Evolutionary conservation across 208 protist genomes (phyloP), one percentile per base, ranked within the genome.

Genomic region (Acanthamoeba rhysodes): DNA sequence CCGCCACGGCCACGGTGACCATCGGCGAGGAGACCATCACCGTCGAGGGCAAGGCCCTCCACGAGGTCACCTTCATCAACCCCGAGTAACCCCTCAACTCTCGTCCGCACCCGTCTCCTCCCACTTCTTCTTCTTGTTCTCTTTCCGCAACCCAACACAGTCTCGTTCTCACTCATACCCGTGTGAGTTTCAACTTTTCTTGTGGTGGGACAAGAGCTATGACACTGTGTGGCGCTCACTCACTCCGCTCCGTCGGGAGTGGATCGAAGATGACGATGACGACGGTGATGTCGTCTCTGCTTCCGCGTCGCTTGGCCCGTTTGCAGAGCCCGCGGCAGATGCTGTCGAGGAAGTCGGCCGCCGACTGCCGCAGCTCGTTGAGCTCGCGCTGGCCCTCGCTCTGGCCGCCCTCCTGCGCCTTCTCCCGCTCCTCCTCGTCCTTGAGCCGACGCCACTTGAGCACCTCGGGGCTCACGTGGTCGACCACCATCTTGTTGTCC

Each of bases 51-150:
- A 24, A 93, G 64, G 87, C 87, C 7, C 64, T 93, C 41, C 87
- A 93, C 87, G 87, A 93, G 87, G 87, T 93, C 45, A 93, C 87
- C 87, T 93, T 93, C 37, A 62, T 93, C 55, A 93, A 93, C 62
- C 87, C 87, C 34, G 87, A 93, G 64, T 93, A 93, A 93, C 5
- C 74, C 41, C 29, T 45, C 74, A 4, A 4, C 37, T 37, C 12
- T 5, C 16, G 34, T 14, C 20, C 64, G 27, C 64, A 34, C 18
- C 64, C 18, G 0, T 2, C 32, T 41, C 66, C 66, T 32, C 62
- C n/a, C 20, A 14, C 53, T 22, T 59, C 55, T 59, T 59, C 55
- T 59, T 24, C 55, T 59, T 8, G 2, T 14, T 24, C 20, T 59
- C 59, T n/a, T 32, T 12, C 24, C 24, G 59, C 59, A 66, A 66